A percentile compares a stretch with the other conserved stretches of the same genome.
Evolutionary conservation across 805 yeast species (phyloP).

Genomic region (Wickerhamomyces xylosicus): DNA sequence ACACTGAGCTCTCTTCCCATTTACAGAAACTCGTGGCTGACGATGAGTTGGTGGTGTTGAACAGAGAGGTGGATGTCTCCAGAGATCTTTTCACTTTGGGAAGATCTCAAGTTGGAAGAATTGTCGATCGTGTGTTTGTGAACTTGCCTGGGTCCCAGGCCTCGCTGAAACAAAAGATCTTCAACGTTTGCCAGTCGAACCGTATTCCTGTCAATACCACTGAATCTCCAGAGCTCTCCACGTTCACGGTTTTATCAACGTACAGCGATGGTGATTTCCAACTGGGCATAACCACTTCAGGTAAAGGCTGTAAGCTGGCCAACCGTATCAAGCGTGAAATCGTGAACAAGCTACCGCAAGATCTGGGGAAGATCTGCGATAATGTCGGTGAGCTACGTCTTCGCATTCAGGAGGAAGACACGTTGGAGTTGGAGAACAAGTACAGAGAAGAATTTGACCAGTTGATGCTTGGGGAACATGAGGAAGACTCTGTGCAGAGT

Average conservation of each 20-base stretch:
- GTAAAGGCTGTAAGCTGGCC: constrained; percentile 85
- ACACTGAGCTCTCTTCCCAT: constrained; percentile 16
- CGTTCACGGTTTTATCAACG: constrained; percentile 70
- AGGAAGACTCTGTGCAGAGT: constrained; percentile 61
- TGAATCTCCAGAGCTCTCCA: constrained; percentile 61
- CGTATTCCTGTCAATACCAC: constrained; percentile 80
- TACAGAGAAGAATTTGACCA: constrained; percentile 20
- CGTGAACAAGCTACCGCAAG: constrained; percentile 50
- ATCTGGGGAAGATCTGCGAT: constrained; percentile 58
- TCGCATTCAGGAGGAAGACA: constrained; percentile 43
- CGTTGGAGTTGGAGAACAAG: constrained; percentile 15
- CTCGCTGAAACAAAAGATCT: constrained; percentile 30
- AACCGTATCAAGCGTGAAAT: constrained; percentile 70
- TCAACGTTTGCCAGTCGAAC: constrained; percentile 38
- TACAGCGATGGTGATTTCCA: constrained; percentile 65
- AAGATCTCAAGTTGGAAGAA: constrained; percentile 43
- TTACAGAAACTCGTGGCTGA: constrained; percentile 19
- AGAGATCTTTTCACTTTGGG: constrained; percentile 47
- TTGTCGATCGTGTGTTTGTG: constrained; percentile 75
- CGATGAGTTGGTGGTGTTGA: constrained; percentile 20
- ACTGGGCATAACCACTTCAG: constrained; percentile 75
- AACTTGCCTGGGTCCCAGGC: constrained; percentile 26
- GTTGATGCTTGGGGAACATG: constrained; percentile 41
- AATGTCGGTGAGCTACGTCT: constrained; percentile 60
- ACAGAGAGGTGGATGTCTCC: constrained; percentile 24